Base-by-base conservation (phyloP, 2,329 filamentous ascomycete genomes). In the Macrophomina phaseolina region DNA sequence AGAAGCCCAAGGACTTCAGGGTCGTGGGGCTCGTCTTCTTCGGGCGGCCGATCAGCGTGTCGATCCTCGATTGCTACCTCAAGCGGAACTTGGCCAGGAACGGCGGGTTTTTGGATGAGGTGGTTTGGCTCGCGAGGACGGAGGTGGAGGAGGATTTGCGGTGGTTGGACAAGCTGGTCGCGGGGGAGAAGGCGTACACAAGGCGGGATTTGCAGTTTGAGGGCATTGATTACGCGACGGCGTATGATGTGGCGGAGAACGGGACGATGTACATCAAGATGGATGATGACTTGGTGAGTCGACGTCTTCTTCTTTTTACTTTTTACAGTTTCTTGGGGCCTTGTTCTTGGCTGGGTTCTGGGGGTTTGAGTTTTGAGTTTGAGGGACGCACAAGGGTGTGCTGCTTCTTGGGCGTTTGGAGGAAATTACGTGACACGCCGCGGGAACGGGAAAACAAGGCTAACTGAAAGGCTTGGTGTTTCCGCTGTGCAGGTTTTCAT, bases 51-150 rank as follows among this genome's bases (percentile, higher is more conserved):
- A 70, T 74, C 66, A 73, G 71, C 12, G 78, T 79, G 11, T 72
- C 72, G 3, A 79, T 81, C 18, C 68, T 82, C 48, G 75, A 82
- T 49, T 82, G 80, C 69, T 82, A 82, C 67, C 67, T 82, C 40
- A 69, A 70, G 73, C 77, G 74, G 69, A 82, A 82, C 55, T 70
- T 82, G 9, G 75, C 73, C 16, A 67, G 70, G 5, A 79, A 81
- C 67, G 75, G 76, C 64, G 81, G 81, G 5, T 75, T 80, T 42
- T 73, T 82, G 8, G 80, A 82, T 62, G 73, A 79, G 66, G 80
- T 82, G 5, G 67, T 78, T n/a, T 82, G 80, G 67, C 70, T 81
- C n/a, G 77, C 78, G 16, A 76, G 79, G 34, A 81, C 79, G 3
- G 68, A 74, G 11, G 73, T 78, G 18, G 65, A 73, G 16, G 69